Base-by-base conservation (phyloP, 2,329 filamentous ascomycete genomes). In the Phyllosticta ampelicida region DNA sequence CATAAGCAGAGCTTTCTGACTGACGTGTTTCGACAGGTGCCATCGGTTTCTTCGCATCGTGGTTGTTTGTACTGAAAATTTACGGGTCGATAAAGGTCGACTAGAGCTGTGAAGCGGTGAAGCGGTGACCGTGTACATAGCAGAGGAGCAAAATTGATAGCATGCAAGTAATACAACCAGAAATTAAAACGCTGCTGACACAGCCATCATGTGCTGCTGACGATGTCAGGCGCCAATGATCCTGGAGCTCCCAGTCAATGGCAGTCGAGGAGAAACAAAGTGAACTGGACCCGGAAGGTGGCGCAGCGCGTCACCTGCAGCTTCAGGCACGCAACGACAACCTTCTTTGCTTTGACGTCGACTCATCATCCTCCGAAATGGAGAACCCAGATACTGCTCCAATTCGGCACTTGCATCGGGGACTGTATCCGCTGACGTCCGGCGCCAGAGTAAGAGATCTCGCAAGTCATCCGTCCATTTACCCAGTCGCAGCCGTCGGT, bases 81-180 rank as follows among this genome's bases (percentile, higher is more conserved):
- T 99, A 99, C 73, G 78, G 84, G 21, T 96, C 91, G n/a, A 95
- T 99, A 77, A 99, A 99, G 79, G 90, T 99, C 63, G 94, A 99
- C 71, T 99, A 73, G 74, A 10, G 19, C 8, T 5, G 55, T 9
- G 73, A 74, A 10, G 19, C 8, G 8, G 55, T 9, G 49, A 8
- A 21, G 51, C 3, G 13, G 36, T 20, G 19, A n/a, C 19, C 44
- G 5, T 51, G 49, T 26, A 51, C 19, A 36, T 20, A 11, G 18
- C 9, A 19, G 51, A 21, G 16, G 50, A 9, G 13, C 13, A 18
- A 44, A 44, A 44, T 44, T 44, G 36, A 44, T 44, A n/a, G 36
- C 36, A 44, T 44, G 36, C 36, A 16, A 44, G 36, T 44, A 16
- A 26, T 26, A 26, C 23, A 26, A 6, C 11, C n/a, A 44, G 36